These are phyloP conservation scores for Tephrocybe sp. DNA, from an alignment of 768 basidiomycete species.

Conservation along the genomic window DNA sequence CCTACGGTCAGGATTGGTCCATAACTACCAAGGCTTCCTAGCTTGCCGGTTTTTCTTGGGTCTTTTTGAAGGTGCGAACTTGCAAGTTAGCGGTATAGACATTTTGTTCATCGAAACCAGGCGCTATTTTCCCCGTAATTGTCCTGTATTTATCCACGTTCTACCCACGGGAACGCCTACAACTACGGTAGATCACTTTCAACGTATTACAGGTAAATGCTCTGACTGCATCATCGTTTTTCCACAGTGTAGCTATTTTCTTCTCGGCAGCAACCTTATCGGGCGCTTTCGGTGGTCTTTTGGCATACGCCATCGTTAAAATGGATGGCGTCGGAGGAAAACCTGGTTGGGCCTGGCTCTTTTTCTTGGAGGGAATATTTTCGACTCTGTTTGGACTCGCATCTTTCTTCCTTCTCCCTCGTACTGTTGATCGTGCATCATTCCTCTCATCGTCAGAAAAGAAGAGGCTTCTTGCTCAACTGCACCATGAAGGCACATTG, in stretches of 20 bases:
- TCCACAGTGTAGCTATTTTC: constrained; percentile 54
- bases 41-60: constrained; percentile 26
- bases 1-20: constrained; percentile 37
- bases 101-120: background rate
- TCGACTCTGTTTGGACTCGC: constrained; percentile 43
- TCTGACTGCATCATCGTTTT: background rate
- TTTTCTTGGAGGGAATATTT: constrained; percentile 29
- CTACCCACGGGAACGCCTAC: constrained; percentile 24
- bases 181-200: background rate
- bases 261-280: constrained; percentile 79
- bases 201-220: background rate
- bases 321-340: constrained; percentile 73
- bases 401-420: constrained; percentile 41
- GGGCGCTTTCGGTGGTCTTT: constrained; percentile 82
- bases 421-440: constrained; percentile 30
- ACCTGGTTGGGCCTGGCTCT: constrained; percentile 71
- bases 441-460: constrained; percentile 40
- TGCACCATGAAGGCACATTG: constrained; percentile 28
- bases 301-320: constrained; percentile 61
- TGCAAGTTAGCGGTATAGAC: background rate
- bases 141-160: constrained; percentile 34
- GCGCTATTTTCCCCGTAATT: constrained; percentile 19
- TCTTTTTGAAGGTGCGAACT: constrained; percentile 25
- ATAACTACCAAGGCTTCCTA: constrained; percentile 42
- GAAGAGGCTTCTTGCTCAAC: constrained; percentile 36